phyloP scores from a whole-genome alignment of 2,329 filamentous ascomycete species.

The Lachnellula cervina region DNA sequence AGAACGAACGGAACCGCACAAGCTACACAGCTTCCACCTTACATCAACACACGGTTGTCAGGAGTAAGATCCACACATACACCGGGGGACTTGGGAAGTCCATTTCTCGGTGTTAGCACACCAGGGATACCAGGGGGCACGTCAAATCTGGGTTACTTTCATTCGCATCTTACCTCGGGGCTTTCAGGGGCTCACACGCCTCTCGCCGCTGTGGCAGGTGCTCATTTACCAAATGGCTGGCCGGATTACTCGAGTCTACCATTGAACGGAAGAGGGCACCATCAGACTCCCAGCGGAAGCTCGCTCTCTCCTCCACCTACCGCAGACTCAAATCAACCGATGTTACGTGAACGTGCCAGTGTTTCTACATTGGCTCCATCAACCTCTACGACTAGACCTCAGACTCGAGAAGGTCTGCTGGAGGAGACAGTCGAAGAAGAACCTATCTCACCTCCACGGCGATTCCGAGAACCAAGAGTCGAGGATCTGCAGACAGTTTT shows the following conservation, averaged over 20 bases:
- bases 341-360: conserved; percentile 54
- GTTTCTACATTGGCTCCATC: conserved; percentile 58
- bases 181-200: conserved; percentile 75
- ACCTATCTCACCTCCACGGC: conserved; percentile 39
- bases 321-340: conserved; percentile 36
- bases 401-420: conserved; percentile 47
- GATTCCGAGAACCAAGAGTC: conserved; percentile 66
- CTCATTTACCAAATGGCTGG: conserved; percentile 54
- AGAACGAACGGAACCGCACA: conserved; percentile 28
- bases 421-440: conserved; percentile 28
- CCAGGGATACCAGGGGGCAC: conserved; percentile 66
- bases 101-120: conserved; percentile 55
- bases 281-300: conserved; percentile 27
- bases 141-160: conserved; percentile 77
- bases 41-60: conserved; percentile 38
- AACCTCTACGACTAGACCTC: conserved; percentile 49
- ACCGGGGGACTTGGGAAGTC: conserved; percentile 45
- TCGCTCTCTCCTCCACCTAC: conserved; percentile 29
- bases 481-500: conserved; percentile 93
- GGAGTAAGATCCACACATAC: conserved; percentile 26
- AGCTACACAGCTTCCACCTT: conserved; percentile 29
- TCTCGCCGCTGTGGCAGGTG: conserved; percentile 72
- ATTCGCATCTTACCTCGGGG: conserved; percentile 66
- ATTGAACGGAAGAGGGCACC: conserved; percentile 21
- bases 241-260: conserved; percentile 28